Evolutionary conservation across 2,329 filamentous ascomycete species (phyloP), one percentile per base, ranked within the genome.

Genomic region (Peltaster fructicola): DNA sequence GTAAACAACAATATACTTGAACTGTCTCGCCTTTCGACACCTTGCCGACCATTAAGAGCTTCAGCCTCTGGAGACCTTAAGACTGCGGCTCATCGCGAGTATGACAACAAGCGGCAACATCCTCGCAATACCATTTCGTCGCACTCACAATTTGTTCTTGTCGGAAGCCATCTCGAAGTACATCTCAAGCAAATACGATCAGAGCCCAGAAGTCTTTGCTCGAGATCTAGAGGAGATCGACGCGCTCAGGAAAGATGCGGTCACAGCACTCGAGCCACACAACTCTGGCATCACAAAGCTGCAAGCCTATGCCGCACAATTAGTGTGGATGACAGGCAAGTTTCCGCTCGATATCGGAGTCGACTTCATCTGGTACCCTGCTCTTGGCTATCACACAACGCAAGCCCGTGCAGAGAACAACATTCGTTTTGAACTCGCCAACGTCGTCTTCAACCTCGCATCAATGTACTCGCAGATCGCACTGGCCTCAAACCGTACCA

Each of bases 121-220:
- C 35, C 65, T 91, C 28, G 70, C 73, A 47, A 63, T 92, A 34
- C 84, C 85, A 6, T 95, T 95, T 54, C 80, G 85, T 41, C 78
- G 74, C 47, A 85, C 82, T 25, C 71, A 77, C 35, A 65, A 74
- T 29, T 62, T 92, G 19, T 76, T 75, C 30, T 65, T 95, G 33
- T 76, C 79, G 27, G 63, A 69, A 32, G 77, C 82, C 24, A 82
- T 98, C 48, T 81, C 79, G 36, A 74, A 88, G 48, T 95, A 98
- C 58, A 95, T 98, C 45, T 91, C 82, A 33, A 75, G 71, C 52
- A 93, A 95, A 63, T 95, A 95, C 73, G 85, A 95, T 53, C 88
- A 98, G 50, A 85, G 92, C 48, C 85, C 88, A 16, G 82, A 93
- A 52, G 91, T 92, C 75, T 98, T 98, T 53, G 69, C 71, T 34